Evolutionary conservation across 192 early-diverging fungal genomes (phyloP).

Genomic region (Phycomyces nitens): DNA sequence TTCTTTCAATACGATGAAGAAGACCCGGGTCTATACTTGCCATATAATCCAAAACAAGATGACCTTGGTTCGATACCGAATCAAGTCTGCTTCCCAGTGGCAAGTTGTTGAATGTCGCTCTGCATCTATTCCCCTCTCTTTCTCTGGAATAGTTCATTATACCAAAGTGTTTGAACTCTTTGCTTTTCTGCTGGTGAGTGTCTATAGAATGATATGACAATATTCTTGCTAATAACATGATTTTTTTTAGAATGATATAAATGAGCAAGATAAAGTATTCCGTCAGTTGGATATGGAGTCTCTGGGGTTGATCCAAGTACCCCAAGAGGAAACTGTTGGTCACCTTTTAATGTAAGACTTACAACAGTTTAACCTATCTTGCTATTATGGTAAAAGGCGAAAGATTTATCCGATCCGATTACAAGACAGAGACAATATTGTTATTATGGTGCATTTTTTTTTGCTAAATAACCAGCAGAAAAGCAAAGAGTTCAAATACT

Average conservation of each 20-base stretch:
- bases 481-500: conserved; percentile 11
- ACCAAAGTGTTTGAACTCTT: conserved; percentile 10
- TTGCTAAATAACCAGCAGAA: conserved; percentile 3
- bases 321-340: conserved; percentile 3
- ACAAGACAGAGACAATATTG: too few species aligned
- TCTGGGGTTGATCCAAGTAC: conserved; percentile 5
- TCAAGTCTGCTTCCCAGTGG: conserved; percentile 3
- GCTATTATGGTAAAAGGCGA: too few species aligned
- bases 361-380: background rate
- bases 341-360: conserved; percentile 2
- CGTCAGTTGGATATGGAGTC: background rate
- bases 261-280: conserved; percentile 4
- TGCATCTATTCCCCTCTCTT: conserved; percentile 2
- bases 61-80: conserved; percentile 3
- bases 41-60: conserved; percentile 11
- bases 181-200: conserved; percentile 3
- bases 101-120: conserved; percentile 10
- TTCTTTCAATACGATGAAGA: conserved; percentile 8
- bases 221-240: conserved; percentile 1
- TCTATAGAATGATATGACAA: conserved; percentile 1
- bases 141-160: conserved; percentile 8
- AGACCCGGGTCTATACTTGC: background rate
- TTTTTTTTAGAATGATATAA: conserved; percentile 9
- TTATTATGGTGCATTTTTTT: too few species aligned
- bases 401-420: too few species aligned